Percentiles rank a stretch among this genome's conserved stretches.
Evolutionary conservation across 2,329 filamentous ascomycete genomes (phyloP).

Genomic region (Falciphora oryzae): DNA sequence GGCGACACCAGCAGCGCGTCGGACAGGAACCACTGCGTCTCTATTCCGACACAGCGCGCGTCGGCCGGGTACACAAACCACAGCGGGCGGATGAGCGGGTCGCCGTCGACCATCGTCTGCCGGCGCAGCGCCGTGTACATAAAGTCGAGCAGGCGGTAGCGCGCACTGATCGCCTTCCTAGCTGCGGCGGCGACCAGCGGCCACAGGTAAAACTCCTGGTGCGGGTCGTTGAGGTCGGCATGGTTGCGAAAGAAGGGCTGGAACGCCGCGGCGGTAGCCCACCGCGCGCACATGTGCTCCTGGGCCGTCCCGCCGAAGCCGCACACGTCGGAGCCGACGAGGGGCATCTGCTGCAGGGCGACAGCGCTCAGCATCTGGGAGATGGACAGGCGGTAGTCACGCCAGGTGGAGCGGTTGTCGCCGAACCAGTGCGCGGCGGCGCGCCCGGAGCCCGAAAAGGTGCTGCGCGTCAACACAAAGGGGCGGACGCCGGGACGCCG

Average conservation of each 20-base stretch:
- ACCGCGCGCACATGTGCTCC: slow-evolving; percentile 67
- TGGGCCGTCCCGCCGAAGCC: slow-evolving; percentile 65
- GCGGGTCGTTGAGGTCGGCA: slow-evolving; percentile 40
- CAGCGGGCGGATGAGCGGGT: slow-evolving; percentile 61
- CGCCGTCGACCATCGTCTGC: slow-evolving; percentile 50
- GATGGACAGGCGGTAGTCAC: slow-evolving; percentile 53
- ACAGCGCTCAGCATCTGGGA: slow-evolving; percentile 54
- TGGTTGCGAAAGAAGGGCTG: slow-evolving; percentile 73
- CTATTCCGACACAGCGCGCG: slow-evolving; percentile 36
- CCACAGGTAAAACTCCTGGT: slow-evolving; percentile 72
- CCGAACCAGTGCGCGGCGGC: slow-evolving; percentile 61
- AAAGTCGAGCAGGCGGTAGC: slow-evolving; percentile 79
- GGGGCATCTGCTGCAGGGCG: slow-evolving; percentile 61
- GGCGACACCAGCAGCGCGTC: slow-evolving; percentile 42
- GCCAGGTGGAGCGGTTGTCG: slow-evolving; percentile 52
- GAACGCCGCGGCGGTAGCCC: slow-evolving; percentile 69
- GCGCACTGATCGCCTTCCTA: slow-evolving; percentile 60
- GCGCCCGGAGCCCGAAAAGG: slow-evolving; percentile 70
- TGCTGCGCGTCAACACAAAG: slow-evolving; percentile 76
- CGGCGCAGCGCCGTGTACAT: slow-evolving; percentile 66
- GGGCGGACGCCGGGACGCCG: slow-evolving; percentile 65
- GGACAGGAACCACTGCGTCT: slow-evolving; percentile 47
- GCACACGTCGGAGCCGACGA: slow-evolving; percentile 70
- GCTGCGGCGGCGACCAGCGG: slow-evolving; percentile 56
- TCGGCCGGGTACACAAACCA: slow-evolving; percentile 64